Evolutionary conservation across 805 yeast genomes (phyloP), one percentile per base, ranked within the genome.

Genomic region (Sporopachydermia quercuum): DNA sequence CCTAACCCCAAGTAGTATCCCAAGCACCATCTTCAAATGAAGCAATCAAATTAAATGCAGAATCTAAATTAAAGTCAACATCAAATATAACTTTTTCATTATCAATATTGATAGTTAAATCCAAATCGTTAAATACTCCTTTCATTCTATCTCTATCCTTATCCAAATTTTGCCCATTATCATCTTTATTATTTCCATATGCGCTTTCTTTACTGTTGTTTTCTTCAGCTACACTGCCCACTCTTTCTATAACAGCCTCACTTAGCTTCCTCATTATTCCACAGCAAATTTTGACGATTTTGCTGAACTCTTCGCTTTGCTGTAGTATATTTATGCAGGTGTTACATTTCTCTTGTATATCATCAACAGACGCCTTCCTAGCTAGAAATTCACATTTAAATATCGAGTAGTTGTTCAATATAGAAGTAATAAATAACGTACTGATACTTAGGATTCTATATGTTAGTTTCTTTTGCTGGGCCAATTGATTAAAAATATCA

Each of bases 51-150:
- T 23, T 23, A n/a, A 23, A 23, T 8, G 30, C 30, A 8, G 30
- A 23, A 23, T 23, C 30, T n/a, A 23, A 23, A n/a, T 23, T 23
- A n/a, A 23, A 23, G n/a, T 23, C 30, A n/a, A 23, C 30, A n/a
- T 23, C 30, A n/a, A 23, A 23, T 8, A 23, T 8, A 8, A 23
- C n/a, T 23, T n/a, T 23, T 23, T 23, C 30, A n/a, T 23, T n/a
- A n/a, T 23, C 30, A 8, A 23, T 23, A 23, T 23, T 23, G n/a
- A 23, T 23, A 23, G 30, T 23, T 8, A 23, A n/a, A 23, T n/a
- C 30, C 13, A n/a, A 23, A 8, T 23, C 30, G n/a, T 23, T 8
- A 8, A 23, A 23, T n/a, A n/a, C n/a, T n/a, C n/a, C n/a, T n/a
- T n/a, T n/a, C n/a, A n/a, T n/a, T n/a, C n/a, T n/a, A n/a, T n/a